Evolutionary conservation across 805 yeast genomes (phyloP).

Genomic region (Wickerhamomyces strasburgensis): DNA sequence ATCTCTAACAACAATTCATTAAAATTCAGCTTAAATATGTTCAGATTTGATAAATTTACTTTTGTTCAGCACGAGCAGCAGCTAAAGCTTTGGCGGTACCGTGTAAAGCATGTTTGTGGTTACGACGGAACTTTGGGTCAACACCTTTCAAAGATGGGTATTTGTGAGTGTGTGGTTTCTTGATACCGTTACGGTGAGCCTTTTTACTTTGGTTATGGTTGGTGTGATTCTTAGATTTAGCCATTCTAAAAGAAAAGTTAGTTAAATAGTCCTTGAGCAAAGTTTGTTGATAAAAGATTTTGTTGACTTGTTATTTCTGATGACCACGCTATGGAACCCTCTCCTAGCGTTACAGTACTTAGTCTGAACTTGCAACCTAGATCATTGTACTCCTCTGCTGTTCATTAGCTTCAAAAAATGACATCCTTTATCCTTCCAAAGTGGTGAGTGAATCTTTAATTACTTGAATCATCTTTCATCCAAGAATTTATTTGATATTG

Average conservation of each 20-base stretch:
- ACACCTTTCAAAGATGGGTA: conserved; percentile 98
- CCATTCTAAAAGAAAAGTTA: conserved; percentile 53
- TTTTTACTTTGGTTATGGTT: conserved; percentile 99
- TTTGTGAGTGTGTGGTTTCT: conserved; percentile 97
- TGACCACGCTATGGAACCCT: too few species aligned
- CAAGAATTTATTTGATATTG: too few species aligned
- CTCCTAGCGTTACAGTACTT: too few species aligned
- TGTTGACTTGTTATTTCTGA: too few species aligned
- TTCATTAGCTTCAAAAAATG: too few species aligned
- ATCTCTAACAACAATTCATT: conserved; percentile 1
- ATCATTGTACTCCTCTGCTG: too few species aligned
- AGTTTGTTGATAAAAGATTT: too few species aligned
- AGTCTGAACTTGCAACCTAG: too few species aligned
- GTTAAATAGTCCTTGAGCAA: conserved; percentile 6
- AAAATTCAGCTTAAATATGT: background rate
- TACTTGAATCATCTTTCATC: too few species aligned
- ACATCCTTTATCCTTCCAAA: too few species aligned
- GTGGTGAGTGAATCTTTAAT: too few species aligned
- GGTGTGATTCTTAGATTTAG: conserved; percentile 99
- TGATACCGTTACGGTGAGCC: conserved; percentile 99
- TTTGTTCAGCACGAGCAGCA: conserved; percentile 61
- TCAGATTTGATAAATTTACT: conserved; percentile 10
- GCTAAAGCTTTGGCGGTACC: conserved; percentile 96
- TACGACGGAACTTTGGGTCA: conserved; percentile 98
- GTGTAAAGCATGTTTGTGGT: conserved; percentile 98